Conservation (phyloP, 768 basidiomycete species). For the Hygrophorus pudorinus region DNA sequence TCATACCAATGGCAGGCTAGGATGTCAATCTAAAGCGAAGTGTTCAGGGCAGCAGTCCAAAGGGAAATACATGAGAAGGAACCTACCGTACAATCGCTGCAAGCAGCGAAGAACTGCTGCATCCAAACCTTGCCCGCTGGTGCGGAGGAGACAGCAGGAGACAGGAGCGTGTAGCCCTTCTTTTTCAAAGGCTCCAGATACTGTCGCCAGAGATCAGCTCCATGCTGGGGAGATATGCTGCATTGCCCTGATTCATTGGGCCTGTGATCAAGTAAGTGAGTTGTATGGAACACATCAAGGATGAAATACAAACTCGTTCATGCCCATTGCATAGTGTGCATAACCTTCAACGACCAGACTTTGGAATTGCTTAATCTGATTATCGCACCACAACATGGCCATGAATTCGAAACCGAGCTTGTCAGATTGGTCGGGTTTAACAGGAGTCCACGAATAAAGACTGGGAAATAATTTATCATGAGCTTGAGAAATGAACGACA, state of each 20-base stretch:
- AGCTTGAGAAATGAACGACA: not conserved
- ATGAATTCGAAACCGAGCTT: conserved; percentile 41
- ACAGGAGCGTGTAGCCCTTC: conserved; percentile 47
- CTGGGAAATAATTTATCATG: conserved; percentile 15
- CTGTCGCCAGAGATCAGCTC: conserved; percentile 45
- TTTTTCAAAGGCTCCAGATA: conserved; percentile 48
- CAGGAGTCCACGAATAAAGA: conserved; percentile 62
- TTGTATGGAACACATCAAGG: not conserved
- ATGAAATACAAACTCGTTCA: conserved; percentile 59
- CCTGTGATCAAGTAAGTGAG: conserved; percentile 27
- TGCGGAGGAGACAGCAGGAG: conserved; percentile 61
- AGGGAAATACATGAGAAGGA: conserved; percentile 1
- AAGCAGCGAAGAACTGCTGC: conserved; percentile 41
- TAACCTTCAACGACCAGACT: conserved; percentile 38
- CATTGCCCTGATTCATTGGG: conserved; percentile 59
- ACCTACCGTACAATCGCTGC: conserved; percentile 46
- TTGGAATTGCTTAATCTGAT: conserved; percentile 39
- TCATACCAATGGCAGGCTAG: conserved; percentile 68
- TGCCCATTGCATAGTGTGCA: conserved; percentile 39
- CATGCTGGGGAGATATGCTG: conserved; percentile 42
- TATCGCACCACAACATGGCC: conserved; percentile 64
- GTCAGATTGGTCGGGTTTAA: conserved; percentile 29
- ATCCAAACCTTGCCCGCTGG: conserved; percentile 57
- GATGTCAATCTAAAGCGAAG: conserved; percentile 35
- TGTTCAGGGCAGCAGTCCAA: not conserved